phyloP scores from a whole-genome alignment of 495 filamentous ascomycete genomes.

The Xylaria flabelliformis region DNA sequence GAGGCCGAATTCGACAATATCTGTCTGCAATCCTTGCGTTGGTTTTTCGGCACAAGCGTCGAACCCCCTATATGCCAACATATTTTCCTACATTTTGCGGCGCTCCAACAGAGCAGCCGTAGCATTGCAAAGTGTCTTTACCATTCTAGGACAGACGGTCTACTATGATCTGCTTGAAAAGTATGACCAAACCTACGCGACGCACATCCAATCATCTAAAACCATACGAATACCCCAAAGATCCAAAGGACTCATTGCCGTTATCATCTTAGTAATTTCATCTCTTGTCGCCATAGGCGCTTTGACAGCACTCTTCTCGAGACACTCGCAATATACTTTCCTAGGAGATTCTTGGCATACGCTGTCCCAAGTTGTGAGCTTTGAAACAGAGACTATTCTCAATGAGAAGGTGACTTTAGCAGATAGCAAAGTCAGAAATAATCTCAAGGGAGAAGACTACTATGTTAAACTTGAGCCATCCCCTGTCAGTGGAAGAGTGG shows the following conservation, averaged over 20 bases:
- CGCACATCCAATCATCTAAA: slow-evolving; percentile 7
- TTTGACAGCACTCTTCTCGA: background rate
- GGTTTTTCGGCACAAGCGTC: background rate
- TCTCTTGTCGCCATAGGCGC: background rate
- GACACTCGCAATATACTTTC: slow-evolving; percentile 4
- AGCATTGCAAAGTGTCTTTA: slow-evolving; percentile 10
- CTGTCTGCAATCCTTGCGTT: background rate
- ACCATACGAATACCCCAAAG: background rate
- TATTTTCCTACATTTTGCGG: slow-evolving; percentile 2
- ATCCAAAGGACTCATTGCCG: background rate
- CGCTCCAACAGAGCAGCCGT: slow-evolving; percentile 3
- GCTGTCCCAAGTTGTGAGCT: background rate
- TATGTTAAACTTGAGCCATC: background rate
- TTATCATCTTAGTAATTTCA: background rate
- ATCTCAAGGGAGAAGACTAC: background rate
- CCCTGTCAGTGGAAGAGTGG: background rate
- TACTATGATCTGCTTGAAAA: slow-evolving; percentile 9
- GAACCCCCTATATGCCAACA: slow-evolving; percentile 2
- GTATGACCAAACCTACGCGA: background rate
- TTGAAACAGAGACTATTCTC: background rate
- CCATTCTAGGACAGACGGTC: background rate
- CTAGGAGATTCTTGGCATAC: slow-evolving; percentile 2
- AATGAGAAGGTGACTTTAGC: background rate
- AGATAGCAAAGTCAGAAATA: background rate
- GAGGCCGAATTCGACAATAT: slow-evolving; percentile 7